Percentiles rank a stretch among this genome's conserved stretches.
These are phyloP conservation scores for Leishmania martiniquensis DNA, from an alignment of 208 protist genomes.

Conservation along the genomic window DNA sequence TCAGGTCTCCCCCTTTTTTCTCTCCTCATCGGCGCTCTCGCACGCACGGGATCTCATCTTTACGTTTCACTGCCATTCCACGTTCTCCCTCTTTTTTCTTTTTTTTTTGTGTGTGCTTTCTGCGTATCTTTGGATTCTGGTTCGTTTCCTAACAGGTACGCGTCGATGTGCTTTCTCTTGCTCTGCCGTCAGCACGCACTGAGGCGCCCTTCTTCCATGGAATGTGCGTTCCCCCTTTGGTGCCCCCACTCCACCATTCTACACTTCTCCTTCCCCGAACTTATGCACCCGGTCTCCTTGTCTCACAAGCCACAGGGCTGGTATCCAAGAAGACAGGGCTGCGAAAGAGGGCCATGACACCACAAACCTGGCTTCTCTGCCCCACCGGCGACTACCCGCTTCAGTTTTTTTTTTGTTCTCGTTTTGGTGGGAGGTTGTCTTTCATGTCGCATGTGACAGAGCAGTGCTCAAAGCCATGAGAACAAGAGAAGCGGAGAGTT, in stretches of 20 bases:
- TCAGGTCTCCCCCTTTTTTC: neutral
- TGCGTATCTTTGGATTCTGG: neutral
- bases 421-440: neutral
- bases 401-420: neutral
- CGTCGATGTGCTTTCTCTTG: neutral
- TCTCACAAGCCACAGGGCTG: neutral
- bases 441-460: neutral
- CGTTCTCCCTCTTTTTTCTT: neutral
- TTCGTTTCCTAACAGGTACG: neutral
- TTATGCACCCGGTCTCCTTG: neutral
- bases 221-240: too few species aligned
- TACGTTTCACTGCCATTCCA: neutral
- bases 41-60: neutral
- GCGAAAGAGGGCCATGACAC: neutral
- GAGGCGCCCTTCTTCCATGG: neutral
- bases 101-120: neutral
- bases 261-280: neutral
- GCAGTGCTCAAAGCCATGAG: neutral
- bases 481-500: neutral
- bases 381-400: neutral
- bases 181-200: neutral
- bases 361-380: neutral
- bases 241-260: neutral
- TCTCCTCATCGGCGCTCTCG: neutral
- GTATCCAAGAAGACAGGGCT: neutral